Percentiles rank a stretch among this genome's conserved stretches.
phyloP scores from a whole-genome alignment of 2,329 filamentous ascomycete genomes.

The Magnaporthiopsis poae region DNA sequence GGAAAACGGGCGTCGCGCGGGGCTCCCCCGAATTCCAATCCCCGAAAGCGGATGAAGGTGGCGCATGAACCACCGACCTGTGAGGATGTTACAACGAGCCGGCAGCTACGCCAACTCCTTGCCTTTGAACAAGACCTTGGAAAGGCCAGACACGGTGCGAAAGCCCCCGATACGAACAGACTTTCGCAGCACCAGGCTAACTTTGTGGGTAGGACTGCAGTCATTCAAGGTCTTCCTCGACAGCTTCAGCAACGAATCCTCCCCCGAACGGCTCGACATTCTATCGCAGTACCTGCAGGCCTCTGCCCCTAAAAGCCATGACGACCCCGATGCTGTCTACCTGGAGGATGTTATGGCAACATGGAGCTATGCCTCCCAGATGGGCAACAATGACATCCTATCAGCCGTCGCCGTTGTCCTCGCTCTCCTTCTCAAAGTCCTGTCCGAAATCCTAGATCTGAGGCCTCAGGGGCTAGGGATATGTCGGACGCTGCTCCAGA shows the following conservation, averaged over 20 bases:
- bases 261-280: conserved; percentile 44
- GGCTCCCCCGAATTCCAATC: conserved; percentile 28
- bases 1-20: conserved; percentile 32
- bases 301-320: conserved; percentile 32
- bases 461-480: conserved; percentile 66
- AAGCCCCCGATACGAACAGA: not conserved
- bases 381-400: conserved; percentile 70
- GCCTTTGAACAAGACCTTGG: conserved; percentile 60
- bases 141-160: conserved; percentile 55
- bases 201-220: conserved; percentile 45
- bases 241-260: conserved; percentile 34
- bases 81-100: conserved; percentile 52
- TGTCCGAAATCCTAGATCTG: conserved; percentile 65
- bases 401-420: conserved; percentile 73
- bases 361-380: conserved; percentile 74
- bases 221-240: conserved; percentile 66
- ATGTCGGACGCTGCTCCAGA: conserved; percentile 71
- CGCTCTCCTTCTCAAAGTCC: conserved; percentile 67
- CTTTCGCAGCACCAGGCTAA: not conserved
- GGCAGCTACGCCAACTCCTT: conserved; percentile 60
- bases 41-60: conserved; percentile 46
- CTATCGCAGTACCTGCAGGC: conserved; percentile 59
- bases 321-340: conserved; percentile 51
- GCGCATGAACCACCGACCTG: conserved; percentile 46
- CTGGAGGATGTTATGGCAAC: conserved; percentile 75